Base-by-base conservation (phyloP, 495 filamentous ascomycete genomes). In the Pseudoneurospora amorphoporcata region DNA sequence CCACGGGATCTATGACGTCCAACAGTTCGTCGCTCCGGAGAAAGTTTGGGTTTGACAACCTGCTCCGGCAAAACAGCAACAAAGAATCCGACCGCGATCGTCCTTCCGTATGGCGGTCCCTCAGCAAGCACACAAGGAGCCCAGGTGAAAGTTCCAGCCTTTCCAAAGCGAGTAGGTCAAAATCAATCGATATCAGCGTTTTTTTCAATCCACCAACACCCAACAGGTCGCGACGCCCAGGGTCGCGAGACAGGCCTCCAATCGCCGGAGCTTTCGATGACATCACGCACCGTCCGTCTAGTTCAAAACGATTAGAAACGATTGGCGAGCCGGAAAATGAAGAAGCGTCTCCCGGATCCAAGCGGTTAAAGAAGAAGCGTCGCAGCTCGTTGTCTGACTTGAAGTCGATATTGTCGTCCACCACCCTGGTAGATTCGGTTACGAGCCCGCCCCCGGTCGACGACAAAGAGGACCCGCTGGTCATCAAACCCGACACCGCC, bases 341-440 rank as follows among this genome's bases (percentile, higher is more conserved):
- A 68, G 75, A 80, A 47, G 70, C 75, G 0, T 65, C 29, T 37
- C 29, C 53, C 53, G 74, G 78, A n/a, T 73, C 76, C 39, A 88
- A 84, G 71, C 76, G 83, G 41, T 72, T 86, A 78, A 86, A 90
- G 75, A 93, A 91, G 82, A 98, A 96, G 82, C 86, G 95, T 73
- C 90, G 95, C 75, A 97, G 94, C 80, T 98, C 95, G 32, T 82
- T 99, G 32, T 97, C 94, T 17, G 95, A 99, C 77, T 83, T 99
- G 38, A 92, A 92, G 77, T 85, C 84, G 53, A 83, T 86, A 6
- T 87, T 91, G 78, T 84, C 81, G 14, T 78, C 81, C 9, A 77
- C 84, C 9, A 85, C 78, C 58, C 75, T 88, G 8, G 83, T 83
- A 65, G 84, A 83, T 45, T 78, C 80, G 5, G 71, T 72, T 29